These are phyloP conservation scores for Geotrichum ghanense DNA, from an alignment of 805 yeast genomes.

Conservation along the genomic window DNA sequence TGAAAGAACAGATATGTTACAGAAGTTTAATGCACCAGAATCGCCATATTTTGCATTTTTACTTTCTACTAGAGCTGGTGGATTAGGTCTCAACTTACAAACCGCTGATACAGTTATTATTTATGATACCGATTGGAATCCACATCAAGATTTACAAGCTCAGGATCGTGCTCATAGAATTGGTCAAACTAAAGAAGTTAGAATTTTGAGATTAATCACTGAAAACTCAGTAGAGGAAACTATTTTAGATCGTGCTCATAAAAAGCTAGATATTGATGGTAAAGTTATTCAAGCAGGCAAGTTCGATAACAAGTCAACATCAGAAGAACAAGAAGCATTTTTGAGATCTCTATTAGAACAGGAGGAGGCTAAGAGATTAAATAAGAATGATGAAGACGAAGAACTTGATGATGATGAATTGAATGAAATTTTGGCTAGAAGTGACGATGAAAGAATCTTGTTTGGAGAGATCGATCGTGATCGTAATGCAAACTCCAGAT, in stretches of 20 bases:
- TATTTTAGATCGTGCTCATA: constrained; percentile 86
- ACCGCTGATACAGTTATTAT: constrained; percentile 97
- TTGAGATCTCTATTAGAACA: constrained; percentile 75
- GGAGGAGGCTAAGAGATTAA: constrained; percentile 56
- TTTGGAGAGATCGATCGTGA: constrained; percentile 57
- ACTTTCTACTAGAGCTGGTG: constrained; percentile 95
- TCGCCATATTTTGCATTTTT: constrained; percentile 89
- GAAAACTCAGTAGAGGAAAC: constrained; percentile 91
- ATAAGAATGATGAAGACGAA: constrained; percentile 42
- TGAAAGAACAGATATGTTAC: constrained; percentile 71
- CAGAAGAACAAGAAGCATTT: constrained; percentile 94
- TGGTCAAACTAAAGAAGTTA: constrained; percentile 94
- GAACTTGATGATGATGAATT: constrained; percentile 75
- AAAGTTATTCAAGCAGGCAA: constrained; percentile 98
- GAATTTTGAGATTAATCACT: constrained; percentile 83
- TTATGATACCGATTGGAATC: constrained; percentile 98
- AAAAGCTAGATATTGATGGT: constrained; percentile 90
- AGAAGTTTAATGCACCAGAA: constrained; percentile 67
- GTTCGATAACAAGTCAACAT: constrained; percentile 89
- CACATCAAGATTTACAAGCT: constrained; percentile 97
- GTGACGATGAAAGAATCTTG: constrained; percentile 53
- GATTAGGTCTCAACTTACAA: constrained; percentile 87
- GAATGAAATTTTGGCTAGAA: constrained; percentile 77
- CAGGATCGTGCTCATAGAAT: constrained; percentile 98
- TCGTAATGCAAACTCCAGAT: constrained; percentile 31